A percentile compares a stretch with the other conserved stretches of the same genome.
phyloP scores from a whole-genome alignment of 2,329 filamentous ascomycete genomes.

The Seiridium unicorne region DNA sequence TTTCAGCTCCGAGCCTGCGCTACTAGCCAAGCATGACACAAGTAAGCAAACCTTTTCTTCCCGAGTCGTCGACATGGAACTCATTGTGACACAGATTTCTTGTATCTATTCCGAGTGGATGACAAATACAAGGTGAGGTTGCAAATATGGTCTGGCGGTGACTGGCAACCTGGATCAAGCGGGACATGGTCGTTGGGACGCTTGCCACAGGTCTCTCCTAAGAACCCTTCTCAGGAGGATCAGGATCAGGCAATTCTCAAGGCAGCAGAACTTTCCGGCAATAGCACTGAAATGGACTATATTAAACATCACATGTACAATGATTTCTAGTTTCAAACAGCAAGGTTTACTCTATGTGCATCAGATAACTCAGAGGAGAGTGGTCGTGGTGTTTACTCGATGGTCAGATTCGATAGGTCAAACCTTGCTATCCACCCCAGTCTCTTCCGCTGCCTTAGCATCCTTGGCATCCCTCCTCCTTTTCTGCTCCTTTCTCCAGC shows the following conservation, averaged over 20 bases:
- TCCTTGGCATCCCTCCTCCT: not conserved
- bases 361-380: too few species aligned
- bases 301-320: too few species aligned
- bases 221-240: not conserved
- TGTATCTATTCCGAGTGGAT: constrained; percentile 17
- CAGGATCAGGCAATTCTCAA: not conserved
- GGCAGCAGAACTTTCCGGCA: not conserved
- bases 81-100: constrained; percentile 11
- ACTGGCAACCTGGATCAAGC: constrained; percentile 14
- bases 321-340: too few species aligned
- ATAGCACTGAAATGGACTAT: too few species aligned
- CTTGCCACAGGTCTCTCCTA: not conserved
- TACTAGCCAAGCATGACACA: constrained; percentile 9
- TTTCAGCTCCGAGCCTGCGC: constrained; percentile 14
- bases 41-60: constrained; percentile 9
- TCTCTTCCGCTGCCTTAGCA: not conserved
- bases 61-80: not conserved
- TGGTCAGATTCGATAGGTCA: not conserved
- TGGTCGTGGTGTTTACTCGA: too few species aligned
- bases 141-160: constrained; percentile 18
- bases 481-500: constrained; percentile 17
- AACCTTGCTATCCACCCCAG: not conserved
- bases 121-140: constrained; percentile 6
- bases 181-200: constrained; percentile 17
- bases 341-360: too few species aligned